Conservation (phyloP, 2,329 filamentous ascomycete species). For the Thyridium curvatum region DNA sequence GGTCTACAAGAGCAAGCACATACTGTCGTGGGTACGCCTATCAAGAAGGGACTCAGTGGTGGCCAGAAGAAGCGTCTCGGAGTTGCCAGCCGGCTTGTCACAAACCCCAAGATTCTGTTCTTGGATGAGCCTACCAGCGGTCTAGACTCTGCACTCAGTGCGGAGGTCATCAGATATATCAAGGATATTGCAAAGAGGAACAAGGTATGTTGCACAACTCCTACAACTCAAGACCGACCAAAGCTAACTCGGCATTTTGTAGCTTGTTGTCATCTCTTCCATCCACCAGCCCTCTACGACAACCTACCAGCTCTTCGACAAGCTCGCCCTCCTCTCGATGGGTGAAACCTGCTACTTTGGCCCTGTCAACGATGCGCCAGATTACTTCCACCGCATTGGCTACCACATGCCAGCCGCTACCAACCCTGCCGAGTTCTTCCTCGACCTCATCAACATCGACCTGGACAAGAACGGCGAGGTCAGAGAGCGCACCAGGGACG, state of each 20-base stretch:
- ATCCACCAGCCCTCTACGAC: constrained; percentile 82
- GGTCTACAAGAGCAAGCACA: constrained; percentile 66
- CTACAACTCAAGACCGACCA: not conserved
- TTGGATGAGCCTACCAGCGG: constrained; percentile 81
- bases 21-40: constrained; percentile 64
- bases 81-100: constrained; percentile 76
- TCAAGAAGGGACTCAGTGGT: constrained; percentile 73
- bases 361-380: constrained; percentile 45
- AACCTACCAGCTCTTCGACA: constrained; percentile 77
- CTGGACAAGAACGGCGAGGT: constrained; percentile 54
- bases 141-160: constrained; percentile 70
- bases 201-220: constrained; percentile 41
- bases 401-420: constrained; percentile 60
- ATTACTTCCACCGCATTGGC: constrained; percentile 58
- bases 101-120: constrained; percentile 73
- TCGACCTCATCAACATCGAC: constrained; percentile 72
- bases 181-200: constrained; percentile 59
- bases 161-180: constrained; percentile 70
- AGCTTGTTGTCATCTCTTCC: constrained; percentile 72
- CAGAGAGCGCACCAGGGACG: constrained; percentile 39
- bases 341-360: constrained; percentile 73
- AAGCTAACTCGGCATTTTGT: not conserved
- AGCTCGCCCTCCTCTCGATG: constrained; percentile 64
- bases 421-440: constrained; percentile 72
- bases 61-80: constrained; percentile 79